Percentiles rank a stretch among this genome's conserved stretches.
Evolutionary conservation across 805 yeast species (phyloP).

Genomic region (Starmera caribaea): DNA sequence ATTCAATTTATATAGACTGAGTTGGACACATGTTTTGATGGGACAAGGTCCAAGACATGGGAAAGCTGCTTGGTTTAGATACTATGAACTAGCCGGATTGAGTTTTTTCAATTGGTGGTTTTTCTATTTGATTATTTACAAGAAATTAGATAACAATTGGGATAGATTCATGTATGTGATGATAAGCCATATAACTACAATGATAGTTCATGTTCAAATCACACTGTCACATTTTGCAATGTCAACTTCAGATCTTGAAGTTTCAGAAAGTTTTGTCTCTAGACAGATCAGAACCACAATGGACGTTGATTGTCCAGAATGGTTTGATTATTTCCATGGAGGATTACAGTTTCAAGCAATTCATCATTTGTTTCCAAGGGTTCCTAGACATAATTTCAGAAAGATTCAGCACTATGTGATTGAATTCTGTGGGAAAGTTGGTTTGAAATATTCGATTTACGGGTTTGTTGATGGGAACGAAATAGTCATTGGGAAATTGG

Average conservation of each 20-base stretch:
- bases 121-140: conserved; percentile 51
- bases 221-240: conserved; percentile 86
- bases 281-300: conserved; percentile 84
- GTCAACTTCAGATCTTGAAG: conserved; percentile 84
- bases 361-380: conserved; percentile 81
- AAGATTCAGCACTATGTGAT: conserved; percentile 62
- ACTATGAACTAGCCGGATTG: conserved; percentile 65
- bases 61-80: conserved; percentile 79
- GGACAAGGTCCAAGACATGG: conserved; percentile 79
- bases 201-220: conserved; percentile 92
- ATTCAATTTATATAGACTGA: conserved; percentile 71
- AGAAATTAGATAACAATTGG: conserved; percentile 40
- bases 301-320: conserved; percentile 91
- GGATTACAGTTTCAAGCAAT: conserved; percentile 89
- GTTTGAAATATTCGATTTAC: conserved; percentile 72
- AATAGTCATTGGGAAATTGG: conserved; percentile 57
- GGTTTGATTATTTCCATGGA: conserved; percentile 88
- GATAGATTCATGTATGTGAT: conserved; percentile 50
- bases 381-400: conserved; percentile 83
- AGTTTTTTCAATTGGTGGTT: conserved; percentile 72
- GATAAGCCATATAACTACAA: conserved; percentile 71
- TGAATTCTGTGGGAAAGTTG: conserved; percentile 67
- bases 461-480: conserved; percentile 76
- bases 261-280: conserved; percentile 67
- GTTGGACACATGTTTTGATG: conserved; percentile 67